Evolutionary conservation across 2,329 filamentous ascomycete genomes (phyloP), one percentile per base, ranked within the genome.

Genomic region (Akanthomyces muscarius): DNA sequence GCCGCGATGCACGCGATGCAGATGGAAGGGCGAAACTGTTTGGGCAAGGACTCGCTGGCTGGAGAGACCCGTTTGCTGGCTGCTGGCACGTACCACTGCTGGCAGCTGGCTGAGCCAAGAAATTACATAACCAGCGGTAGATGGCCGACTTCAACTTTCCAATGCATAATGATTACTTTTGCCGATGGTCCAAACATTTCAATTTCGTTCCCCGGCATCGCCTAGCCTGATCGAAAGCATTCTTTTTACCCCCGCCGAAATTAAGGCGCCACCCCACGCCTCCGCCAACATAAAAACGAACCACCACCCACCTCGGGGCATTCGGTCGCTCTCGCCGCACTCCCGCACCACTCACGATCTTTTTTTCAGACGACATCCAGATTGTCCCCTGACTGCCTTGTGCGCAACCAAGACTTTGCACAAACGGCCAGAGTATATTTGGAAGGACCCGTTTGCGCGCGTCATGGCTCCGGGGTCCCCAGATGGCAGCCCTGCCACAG

Each of bases 291-390:
- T 21, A 25, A 52, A 44, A 60, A 18, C 51, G 38, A 53, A n/a
- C 30, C 21, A 55, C 36, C 42, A 30, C 28, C 51, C 41, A 36
- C 42, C 60, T 62, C 60, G 60, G 60, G 60, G 60, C 21, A 6
- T 44, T 56, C 60, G 60, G 60, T 51, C 60, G n/a, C 13, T 6
- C 18, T 62, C 52, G 33, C 60, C 60, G 60, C 21, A 36, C 30
- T 47, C 11, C 51, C 51, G 59, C 59, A 61, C 30, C 59, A 61
- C 51, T 61, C 41, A 48, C 51, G 30, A 54, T 47, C 28, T 18
- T 41, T 38, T 25, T 18, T n/a, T 25, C 18, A 21, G 45, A 28
- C 44, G 5, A 44, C 42, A 14, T 61, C 38, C 8, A 11, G 5
- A 30, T 44, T 21, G 28, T 21, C 50, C 18, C 16, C 36, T 41